Evolutionary conservation across 140 eudicot species (phyloP).

Genomic region (Senecio squalidus): DNA sequence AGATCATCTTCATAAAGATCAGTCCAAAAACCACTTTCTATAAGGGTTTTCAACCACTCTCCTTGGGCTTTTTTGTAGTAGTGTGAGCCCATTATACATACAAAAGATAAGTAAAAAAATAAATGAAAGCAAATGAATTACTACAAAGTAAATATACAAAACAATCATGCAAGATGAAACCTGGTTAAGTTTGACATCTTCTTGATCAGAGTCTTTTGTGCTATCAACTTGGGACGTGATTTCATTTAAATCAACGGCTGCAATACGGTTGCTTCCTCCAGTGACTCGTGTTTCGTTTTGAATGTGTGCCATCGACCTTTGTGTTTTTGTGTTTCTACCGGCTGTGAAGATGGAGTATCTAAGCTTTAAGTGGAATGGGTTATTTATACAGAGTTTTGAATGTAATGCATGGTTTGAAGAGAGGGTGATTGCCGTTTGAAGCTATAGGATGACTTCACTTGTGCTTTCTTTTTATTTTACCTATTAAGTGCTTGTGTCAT

Average conservation of each 20-base stretch:
- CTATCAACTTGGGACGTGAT: neutral
- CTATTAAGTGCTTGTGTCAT: too few relatives aligned
- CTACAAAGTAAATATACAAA: neutral
- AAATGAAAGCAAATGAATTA: neutral
- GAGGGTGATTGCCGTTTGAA: too few relatives aligned
- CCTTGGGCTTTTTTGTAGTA: too few relatives aligned
- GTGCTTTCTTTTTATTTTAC: too few relatives aligned
- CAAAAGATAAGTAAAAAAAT: too few relatives aligned
- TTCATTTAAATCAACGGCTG: neutral
- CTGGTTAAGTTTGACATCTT: neutral
- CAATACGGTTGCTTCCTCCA: neutral
- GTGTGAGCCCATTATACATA: too few relatives aligned
- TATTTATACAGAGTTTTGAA: neutral
- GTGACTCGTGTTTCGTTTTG: neutral
- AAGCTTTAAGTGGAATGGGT: neutral
- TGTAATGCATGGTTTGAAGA: neutral
- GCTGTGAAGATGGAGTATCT: neutral
- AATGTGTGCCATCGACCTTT: neutral
- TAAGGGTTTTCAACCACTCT: too few relatives aligned
- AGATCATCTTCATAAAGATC: too few relatives aligned
- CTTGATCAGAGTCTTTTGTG: neutral
- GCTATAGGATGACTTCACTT: too few relatives aligned
- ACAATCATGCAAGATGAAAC: neutral
- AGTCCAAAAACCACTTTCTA: too few relatives aligned
- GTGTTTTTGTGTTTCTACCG: neutral